Evolutionary conservation across 371 early-diverging fungal genomes (phyloP).

Genomic region (Coemansia sp.): DNA sequence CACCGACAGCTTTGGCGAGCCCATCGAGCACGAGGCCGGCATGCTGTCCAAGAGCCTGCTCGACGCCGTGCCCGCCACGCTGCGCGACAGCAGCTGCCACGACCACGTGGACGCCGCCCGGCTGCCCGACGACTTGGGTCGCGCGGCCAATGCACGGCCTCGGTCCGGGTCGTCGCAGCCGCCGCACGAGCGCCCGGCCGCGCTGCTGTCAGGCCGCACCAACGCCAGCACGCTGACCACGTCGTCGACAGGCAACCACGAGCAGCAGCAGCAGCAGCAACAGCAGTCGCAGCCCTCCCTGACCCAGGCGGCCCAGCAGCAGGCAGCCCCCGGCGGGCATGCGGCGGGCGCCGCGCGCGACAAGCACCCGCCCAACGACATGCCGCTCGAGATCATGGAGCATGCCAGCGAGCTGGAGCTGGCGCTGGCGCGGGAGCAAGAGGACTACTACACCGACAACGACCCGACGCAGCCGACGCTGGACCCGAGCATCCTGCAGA

Average conservation of each 20-base stretch:
- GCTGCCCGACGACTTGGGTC: slow-evolving; percentile 12
- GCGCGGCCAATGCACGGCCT: slow-evolving; percentile 2
- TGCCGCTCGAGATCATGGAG: slow-evolving; percentile 49
- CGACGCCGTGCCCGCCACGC: background rate
- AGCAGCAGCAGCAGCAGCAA: background rate
- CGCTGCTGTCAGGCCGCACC: slow-evolving; percentile 25
- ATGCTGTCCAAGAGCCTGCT: slow-evolving; percentile 28
- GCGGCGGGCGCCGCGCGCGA: background rate
- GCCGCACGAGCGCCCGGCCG: background rate
- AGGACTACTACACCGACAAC: slow-evolving; percentile 46
- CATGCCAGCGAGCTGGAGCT: slow-evolving; percentile 46
- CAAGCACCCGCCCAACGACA: slow-evolving; percentile 6
- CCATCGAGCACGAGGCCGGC: slow-evolving; percentile 38
- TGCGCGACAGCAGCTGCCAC: background rate
- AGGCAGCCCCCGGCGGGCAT: background rate
- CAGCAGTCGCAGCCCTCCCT: background rate
- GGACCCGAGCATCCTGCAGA: slow-evolving; percentile 38
- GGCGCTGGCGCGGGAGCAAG: slow-evolving; percentile 49
- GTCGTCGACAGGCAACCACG: slow-evolving; percentile 14
- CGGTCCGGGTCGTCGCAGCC: slow-evolving; percentile 3
- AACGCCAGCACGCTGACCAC: slow-evolving; percentile 30
- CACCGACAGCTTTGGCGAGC: slow-evolving; percentile 48
- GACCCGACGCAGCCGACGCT: slow-evolving; percentile 32
- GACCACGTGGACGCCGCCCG: slow-evolving; percentile 8
- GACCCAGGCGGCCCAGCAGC: background rate